A percentile compares a stretch with the other conserved stretches of the same genome.
Conservation (phyloP, 2,329 filamentous ascomycete species). For the Fusarium odoratissimum region DNA sequence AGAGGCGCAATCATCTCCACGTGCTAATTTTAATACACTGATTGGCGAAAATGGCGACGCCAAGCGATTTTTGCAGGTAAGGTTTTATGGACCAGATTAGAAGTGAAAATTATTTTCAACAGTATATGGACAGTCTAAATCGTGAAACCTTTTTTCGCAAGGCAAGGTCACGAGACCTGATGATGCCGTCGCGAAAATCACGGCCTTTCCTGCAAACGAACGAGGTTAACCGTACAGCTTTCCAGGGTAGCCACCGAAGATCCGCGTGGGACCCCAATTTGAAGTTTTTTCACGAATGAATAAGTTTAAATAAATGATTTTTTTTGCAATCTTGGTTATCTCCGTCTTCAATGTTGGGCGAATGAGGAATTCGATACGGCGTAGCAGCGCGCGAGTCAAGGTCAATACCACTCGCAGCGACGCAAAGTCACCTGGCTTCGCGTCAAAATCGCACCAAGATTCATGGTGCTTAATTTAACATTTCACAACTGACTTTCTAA, state of each 20-base stretch:
- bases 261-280: rapidly evolving
- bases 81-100: neutral
- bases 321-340: rapidly evolving
- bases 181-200: too few species aligned
- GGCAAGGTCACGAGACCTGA: neutral
- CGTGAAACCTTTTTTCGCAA: rapidly evolving
- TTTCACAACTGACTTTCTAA: neutral
- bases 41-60: neutral
- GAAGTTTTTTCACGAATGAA: neutral
- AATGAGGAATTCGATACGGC: rapidly evolving
- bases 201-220: rapidly evolving
- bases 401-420: neutral
- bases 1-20: neutral
- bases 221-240: rapidly evolving
- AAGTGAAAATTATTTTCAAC: rapidly evolving
- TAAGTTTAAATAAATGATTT: too few species aligned
- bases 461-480: neutral
- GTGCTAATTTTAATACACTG: neutral
- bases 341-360: rapidly evolving
- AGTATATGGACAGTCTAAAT: rapidly evolving
- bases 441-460: neutral
- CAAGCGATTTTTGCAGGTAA: rapidly evolving
- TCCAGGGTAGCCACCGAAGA: neutral
- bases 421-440: neutral
- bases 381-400: neutral